These are phyloP conservation scores for Pachyrhizus erosus DNA, from an alignment of 306 rosid species.

Conservation along the genomic window DNA sequence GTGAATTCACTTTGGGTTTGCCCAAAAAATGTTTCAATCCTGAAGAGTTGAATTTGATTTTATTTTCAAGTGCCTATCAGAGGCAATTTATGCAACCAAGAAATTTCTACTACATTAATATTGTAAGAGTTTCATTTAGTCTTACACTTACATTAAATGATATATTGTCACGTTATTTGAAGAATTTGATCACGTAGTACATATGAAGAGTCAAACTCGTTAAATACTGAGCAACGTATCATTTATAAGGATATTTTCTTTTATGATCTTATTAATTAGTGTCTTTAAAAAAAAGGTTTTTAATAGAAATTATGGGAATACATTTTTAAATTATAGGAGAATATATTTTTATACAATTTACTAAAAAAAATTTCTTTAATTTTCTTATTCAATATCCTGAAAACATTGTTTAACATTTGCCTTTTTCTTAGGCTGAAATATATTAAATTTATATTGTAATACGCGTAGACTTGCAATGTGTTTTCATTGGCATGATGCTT, in stretches of 20 bases:
- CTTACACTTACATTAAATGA: background rate
- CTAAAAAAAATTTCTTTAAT: too few relatives aligned
- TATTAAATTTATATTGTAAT: background rate
- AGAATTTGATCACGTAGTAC: background rate
- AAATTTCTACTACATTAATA: background rate
- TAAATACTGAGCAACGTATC: background rate
- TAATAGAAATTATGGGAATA: too few relatives aligned
- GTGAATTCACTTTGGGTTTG: constrained; percentile 56
- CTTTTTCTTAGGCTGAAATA: too few relatives aligned
- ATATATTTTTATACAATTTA: too few relatives aligned
- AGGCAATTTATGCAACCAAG: background rate
- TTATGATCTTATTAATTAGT: too few relatives aligned
- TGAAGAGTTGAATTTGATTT: background rate
- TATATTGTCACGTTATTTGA: background rate
- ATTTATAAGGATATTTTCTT: background rate
- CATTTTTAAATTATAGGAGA: too few relatives aligned
- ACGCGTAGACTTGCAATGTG: background rate
- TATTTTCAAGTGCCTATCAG: background rate
- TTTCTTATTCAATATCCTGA: too few relatives aligned
- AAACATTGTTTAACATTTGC: too few relatives aligned
- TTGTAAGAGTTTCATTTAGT: background rate
- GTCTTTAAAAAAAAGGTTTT: too few relatives aligned
- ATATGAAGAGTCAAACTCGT: background rate
- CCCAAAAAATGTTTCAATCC: background rate
- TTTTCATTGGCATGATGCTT: background rate